phyloP scores from a whole-genome alignment of 2,329 filamentous ascomycete genomes.

The Fusarium falciforme region DNA sequence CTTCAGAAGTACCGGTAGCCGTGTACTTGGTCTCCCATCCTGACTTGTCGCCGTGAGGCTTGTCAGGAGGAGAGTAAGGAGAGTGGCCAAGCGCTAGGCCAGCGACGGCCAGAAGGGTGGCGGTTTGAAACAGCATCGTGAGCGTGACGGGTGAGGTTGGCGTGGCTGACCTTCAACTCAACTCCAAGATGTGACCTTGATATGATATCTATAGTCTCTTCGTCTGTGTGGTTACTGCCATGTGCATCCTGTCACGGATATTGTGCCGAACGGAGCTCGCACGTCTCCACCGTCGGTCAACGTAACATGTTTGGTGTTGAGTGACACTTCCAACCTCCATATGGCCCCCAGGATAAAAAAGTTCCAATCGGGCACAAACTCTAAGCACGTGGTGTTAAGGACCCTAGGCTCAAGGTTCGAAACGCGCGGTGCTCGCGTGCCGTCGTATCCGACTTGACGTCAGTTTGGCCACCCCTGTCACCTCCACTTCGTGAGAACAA shows the following conservation, averaged over 20 bases:
- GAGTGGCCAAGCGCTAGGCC: constrained; percentile 40
- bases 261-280: constrained; percentile 14
- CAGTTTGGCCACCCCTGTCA: not conserved
- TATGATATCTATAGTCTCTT: not conserved
- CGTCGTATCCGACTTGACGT: constrained; percentile 34
- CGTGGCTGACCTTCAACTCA: not conserved
- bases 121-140: constrained; percentile 34
- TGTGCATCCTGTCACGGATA: constrained; percentile 1
- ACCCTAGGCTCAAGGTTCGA: not conserved
- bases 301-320: constrained; percentile 3
- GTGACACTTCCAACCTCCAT: not conserved
- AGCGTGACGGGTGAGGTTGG: constrained; percentile 5
- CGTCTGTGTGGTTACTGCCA: not conserved
- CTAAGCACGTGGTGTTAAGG: constrained; percentile 27
- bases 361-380: constrained; percentile 22
- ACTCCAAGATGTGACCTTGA: constrained; percentile 3
- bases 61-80: constrained; percentile 11
- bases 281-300: constrained; percentile 27
- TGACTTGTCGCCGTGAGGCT: not conserved
- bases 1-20: constrained; percentile 61
- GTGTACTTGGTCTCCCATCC: constrained; percentile 59
- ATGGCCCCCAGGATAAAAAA: not conserved
- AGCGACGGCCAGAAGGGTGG: constrained; percentile 42
- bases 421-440: constrained; percentile 25
- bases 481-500: not conserved